Evolutionary conservation across 73 alveolate genomes (phyloP).

Genomic region (Paramecium sexaurelia): DNA sequence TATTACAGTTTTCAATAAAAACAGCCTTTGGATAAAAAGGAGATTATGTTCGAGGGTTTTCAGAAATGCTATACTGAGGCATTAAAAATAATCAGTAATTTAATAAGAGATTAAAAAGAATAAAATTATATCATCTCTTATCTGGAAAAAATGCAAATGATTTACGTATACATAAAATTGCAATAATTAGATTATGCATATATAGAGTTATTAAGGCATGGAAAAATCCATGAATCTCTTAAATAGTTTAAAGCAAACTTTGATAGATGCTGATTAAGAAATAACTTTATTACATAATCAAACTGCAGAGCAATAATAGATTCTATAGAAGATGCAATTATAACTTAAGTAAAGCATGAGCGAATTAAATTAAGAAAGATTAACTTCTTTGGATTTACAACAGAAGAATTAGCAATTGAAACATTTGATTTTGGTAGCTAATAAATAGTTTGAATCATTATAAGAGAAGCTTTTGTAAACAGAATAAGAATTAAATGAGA

Average conservation of each 20-base stretch:
- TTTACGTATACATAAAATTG: conserved; percentile 23
- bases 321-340: neutral
- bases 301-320: neutral
- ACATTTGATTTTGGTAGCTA: conserved; percentile 23
- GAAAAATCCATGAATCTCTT: conserved; percentile 24
- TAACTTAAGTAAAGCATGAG: neutral
- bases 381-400: neutral
- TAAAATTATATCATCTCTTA: neutral
- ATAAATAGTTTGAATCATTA: conserved; percentile 6
- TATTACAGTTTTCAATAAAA: conserved; percentile 54
- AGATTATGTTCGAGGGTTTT: conserved; percentile 38
- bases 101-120: neutral
- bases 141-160: conserved; percentile 39
- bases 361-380: conserved; percentile 24
- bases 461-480: conserved; percentile 23
- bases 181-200: neutral
- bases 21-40: conserved; percentile 18
- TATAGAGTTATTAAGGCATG: conserved; percentile 19
- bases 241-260: conserved; percentile 11
- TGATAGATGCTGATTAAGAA: conserved; percentile 46
- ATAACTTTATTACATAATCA: neutral
- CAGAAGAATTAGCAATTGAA: conserved; percentile 3
- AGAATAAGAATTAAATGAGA: conserved; percentile 23
- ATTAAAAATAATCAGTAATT: neutral
- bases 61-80: conserved; percentile 3